These are phyloP conservation scores for Tylopilus sp. DNA, from an alignment of 768 basidiomycete genomes.

Conservation along the genomic window DNA sequence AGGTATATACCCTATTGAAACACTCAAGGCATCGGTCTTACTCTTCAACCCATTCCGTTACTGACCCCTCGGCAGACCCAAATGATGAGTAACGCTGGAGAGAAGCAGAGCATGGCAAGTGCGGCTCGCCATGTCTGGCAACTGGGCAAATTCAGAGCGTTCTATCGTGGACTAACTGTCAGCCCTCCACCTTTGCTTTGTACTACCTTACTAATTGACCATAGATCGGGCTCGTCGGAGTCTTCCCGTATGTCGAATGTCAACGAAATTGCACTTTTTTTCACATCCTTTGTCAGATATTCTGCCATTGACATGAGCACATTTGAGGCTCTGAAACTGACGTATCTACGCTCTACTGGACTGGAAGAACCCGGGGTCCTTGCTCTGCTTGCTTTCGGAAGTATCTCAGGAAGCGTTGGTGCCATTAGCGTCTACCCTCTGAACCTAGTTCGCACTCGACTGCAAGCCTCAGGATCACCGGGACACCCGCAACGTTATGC, in stretches of 20 bases:
- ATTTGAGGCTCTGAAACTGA: constrained; percentile 92
- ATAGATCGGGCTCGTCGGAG: constrained; percentile 91
- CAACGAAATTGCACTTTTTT: not conserved
- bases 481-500: constrained; percentile 91
- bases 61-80: constrained; percentile 56
- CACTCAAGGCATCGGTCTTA: constrained; percentile 64
- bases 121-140: constrained; percentile 75
- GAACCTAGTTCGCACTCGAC: constrained; percentile 87
- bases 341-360: constrained; percentile 82
- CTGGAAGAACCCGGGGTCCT: constrained; percentile 88
- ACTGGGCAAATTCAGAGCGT: constrained; percentile 76
- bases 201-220: constrained; percentile 10
- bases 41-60: not conserved
- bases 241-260: constrained; percentile 75
- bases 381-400: constrained; percentile 86
- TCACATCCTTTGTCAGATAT: constrained; percentile 44
- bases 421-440: constrained; percentile 92
- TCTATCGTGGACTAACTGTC: constrained; percentile 88
- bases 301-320: constrained; percentile 98
- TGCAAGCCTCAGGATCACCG: constrained; percentile 94
- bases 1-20: constrained; percentile 98
- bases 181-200: constrained; percentile 32
- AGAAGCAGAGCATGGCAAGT: constrained; percentile 52
- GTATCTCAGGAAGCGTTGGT: constrained; percentile 89
- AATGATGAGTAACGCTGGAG: constrained; percentile 88